Conservation (phyloP, 805 yeast genomes). For the Lipomyces spencermartinsiae region DNA sequence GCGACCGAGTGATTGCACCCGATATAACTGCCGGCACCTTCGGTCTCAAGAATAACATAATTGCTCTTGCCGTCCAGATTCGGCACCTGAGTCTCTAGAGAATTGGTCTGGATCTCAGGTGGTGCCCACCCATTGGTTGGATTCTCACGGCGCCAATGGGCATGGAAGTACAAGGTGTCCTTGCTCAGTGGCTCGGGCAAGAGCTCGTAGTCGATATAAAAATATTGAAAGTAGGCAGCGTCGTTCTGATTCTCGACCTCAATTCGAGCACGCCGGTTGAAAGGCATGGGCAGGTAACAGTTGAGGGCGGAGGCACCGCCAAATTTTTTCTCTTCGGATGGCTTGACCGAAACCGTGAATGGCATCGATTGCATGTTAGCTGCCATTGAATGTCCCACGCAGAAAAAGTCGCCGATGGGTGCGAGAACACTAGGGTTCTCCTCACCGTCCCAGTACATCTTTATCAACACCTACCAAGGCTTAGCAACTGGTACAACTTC, state of each 20-base stretch:
- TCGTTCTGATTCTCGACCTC: conserved; percentile 3
- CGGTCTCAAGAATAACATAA: conserved; percentile 1
- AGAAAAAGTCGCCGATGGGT: conserved; percentile 6
- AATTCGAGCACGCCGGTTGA: conserved; percentile 1
- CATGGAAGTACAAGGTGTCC: conserved; percentile 1
- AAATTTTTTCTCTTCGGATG: neutral
- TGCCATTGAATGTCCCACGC: conserved; percentile 2
- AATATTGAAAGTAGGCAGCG: neutral
- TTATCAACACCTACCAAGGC: neutral
- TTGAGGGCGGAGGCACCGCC: neutral
- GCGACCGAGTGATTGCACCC: conserved; percentile 1
- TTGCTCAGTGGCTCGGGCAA: conserved; percentile 2
- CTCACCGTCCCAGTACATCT: neutral
- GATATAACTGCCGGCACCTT: neutral
- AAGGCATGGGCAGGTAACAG: conserved; percentile 1
- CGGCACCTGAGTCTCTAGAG: conserved; percentile 3
- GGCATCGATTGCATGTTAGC: conserved; percentile 3
- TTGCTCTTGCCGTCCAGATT: neutral
- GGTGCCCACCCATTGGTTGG: conserved; percentile 6
- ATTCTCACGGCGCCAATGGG: neutral
- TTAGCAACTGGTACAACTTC: neutral
- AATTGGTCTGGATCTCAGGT: neutral
- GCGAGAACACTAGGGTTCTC: neutral
- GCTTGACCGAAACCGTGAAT: conserved; percentile 3
- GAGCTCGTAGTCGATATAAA: conserved; percentile 7